Conservation (phyloP, 352 stramenopile genomes). For the Phytophthora sansomeana region DNA sequence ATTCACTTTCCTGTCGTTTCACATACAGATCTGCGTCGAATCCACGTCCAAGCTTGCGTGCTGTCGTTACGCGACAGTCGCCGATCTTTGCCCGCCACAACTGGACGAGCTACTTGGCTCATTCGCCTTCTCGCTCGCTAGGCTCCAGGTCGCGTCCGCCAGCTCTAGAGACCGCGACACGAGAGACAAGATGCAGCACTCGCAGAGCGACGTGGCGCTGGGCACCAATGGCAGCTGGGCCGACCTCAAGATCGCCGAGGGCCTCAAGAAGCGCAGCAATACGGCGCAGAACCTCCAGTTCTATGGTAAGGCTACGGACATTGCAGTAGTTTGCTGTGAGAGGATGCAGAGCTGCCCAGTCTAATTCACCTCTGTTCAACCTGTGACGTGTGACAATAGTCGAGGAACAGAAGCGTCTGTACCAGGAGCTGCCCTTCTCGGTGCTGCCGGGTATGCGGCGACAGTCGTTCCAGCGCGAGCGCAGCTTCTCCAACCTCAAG, state of each 20-base stretch:
- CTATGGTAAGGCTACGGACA: slow-evolving; percentile 56
- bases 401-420: slow-evolving; percentile 77
- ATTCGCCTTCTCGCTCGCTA: slow-evolving; percentile 35
- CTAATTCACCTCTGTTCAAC: slow-evolving; percentile 10
- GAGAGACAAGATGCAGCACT: slow-evolving; percentile 62
- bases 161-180: background rate
- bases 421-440: slow-evolving; percentile 79
- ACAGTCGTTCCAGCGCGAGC: slow-evolving; percentile 77
- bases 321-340: background rate
- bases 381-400: slow-evolving; percentile 46
- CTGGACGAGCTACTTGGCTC: slow-evolving; percentile 15
- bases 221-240: slow-evolving; percentile 73
- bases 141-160: background rate
- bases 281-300: slow-evolving; percentile 83
- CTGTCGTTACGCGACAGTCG: slow-evolving; percentile 33
- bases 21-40: background rate
- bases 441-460: slow-evolving; percentile 74
- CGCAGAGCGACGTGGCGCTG: slow-evolving; percentile 72
- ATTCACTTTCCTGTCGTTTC: background rate
- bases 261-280: slow-evolving; percentile 81
- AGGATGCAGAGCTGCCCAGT: background rate
- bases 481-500: slow-evolving; percentile 76
- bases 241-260: slow-evolving; percentile 71
- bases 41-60: background rate
- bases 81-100: slow-evolving; percentile 36